Conservation (phyloP, 2,329 filamentous ascomycete genomes). For the Akanthomyces lecanii region DNA sequence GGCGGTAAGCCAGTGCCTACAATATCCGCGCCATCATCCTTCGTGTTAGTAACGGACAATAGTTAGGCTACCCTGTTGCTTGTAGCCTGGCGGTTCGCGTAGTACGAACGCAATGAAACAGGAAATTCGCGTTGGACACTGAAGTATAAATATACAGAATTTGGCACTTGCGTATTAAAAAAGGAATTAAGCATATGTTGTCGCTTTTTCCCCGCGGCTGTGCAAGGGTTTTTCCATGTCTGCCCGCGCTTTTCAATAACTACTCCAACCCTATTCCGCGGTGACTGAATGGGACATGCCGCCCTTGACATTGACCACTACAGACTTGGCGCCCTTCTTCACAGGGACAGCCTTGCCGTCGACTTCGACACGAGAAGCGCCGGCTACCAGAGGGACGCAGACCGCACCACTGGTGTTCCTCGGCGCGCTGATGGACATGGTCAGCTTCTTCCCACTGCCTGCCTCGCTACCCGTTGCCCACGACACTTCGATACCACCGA, state of each 20-base stretch:
- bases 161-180: too few species aligned
- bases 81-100: too few species aligned
- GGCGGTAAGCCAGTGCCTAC: too few species aligned
- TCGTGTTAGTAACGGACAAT: too few species aligned
- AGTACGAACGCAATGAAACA: too few species aligned
- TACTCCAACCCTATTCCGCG: background rate
- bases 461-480: constrained; percentile 17
- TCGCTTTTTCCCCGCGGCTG: too few species aligned
- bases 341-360: background rate
- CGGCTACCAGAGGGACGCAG: background rate
- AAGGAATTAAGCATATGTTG: too few species aligned
- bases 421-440: background rate
- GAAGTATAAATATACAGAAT: too few species aligned
- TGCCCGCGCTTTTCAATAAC: background rate
- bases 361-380: background rate
- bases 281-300: background rate
- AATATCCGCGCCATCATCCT: too few species aligned
- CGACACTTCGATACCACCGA: constrained; percentile 19
- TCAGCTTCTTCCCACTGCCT: constrained; percentile 6
- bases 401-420: constrained; percentile 5
- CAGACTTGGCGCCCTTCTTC: background rate
- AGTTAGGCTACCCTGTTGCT: too few species aligned
- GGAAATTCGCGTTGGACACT: too few species aligned
- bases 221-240: too few species aligned
- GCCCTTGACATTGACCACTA: background rate